Base-by-base conservation (phyloP, 306 rosid species). In the Fagus crenata region DNA sequence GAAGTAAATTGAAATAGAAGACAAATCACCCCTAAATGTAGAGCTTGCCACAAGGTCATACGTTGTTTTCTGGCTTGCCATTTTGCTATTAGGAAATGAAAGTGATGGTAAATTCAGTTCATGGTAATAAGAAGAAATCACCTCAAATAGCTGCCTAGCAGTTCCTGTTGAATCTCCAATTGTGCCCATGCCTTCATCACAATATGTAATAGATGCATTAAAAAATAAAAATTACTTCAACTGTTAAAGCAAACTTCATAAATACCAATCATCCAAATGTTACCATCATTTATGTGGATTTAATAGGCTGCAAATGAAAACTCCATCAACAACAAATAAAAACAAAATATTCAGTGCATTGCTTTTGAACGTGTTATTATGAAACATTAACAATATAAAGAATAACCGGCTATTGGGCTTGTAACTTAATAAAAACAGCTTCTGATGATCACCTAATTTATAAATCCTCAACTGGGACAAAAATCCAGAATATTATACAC, bases 81-180 rank as follows among this genome's bases (percentile, higher is more conserved):
- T 54, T 18, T 54, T 65, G n/a, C 69, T 4, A 71, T 32, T 18
- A 39, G 41, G 17, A 74, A 56, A 33, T 13, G 58, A 53, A 18
- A 46, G 40, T 8, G 31, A 17, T 72, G 46, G 31, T 15, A 63
- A 43, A 39, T 18, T 39, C 31, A 77, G 42, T 18, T 28, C 70
- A 60, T n/a, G 13, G 35, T 13, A 49, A 40, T 31, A 35, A 53
- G 53, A 65, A 71, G 65, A 49, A 70, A 78, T 81, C 80, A 92
- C 98, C 98, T 95, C 96, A 84, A 95, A 95, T 69, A 92, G 87
- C 83, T 67, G 75, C 85, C 96, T 87, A 42, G 98, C 97, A 69
- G 84, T 84, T 88, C 92, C 74, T 88, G 96, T 72, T 88, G 97
- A 84, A 87, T 86, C 84, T 95, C 98, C 95, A 92, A 73, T 75